phyloP scores from a whole-genome alignment of 2,329 filamentous ascomycete genomes.

The Pseudopyrenochaeta lycopersici region DNA sequence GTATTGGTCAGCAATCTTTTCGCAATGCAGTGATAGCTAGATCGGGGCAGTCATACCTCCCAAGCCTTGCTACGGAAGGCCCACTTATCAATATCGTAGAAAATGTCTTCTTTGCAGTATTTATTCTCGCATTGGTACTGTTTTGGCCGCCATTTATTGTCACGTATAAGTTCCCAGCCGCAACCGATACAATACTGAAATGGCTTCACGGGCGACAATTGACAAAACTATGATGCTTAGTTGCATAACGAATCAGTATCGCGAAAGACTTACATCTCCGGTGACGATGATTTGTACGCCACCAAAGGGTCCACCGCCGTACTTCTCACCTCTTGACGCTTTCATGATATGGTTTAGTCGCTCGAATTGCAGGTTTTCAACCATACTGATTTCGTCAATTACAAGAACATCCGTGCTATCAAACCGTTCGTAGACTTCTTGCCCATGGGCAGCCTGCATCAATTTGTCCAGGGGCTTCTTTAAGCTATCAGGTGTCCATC shows the following conservation, averaged over 20 bases:
- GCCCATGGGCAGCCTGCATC: slow-evolving; percentile 40
- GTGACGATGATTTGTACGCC: slow-evolving; percentile 66
- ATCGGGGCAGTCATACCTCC: slow-evolving; percentile 40
- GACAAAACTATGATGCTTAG: slow-evolving; percentile 33
- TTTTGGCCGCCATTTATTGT: slow-evolving; percentile 10
- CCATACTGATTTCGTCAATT: slow-evolving; percentile 74
- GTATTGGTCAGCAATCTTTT: slow-evolving; percentile 3
- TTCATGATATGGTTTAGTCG: slow-evolving; percentile 60
- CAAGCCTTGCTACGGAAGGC: slow-evolving; percentile 67
- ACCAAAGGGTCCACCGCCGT: slow-evolving; percentile 46
- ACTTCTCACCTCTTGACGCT: slow-evolving; percentile 31
- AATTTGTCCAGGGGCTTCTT: slow-evolving; percentile 53
- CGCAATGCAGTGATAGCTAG: too few species aligned
- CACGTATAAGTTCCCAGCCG: slow-evolving; percentile 46
- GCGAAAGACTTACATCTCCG: slow-evolving; percentile 59
- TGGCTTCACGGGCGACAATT: slow-evolving; percentile 66
- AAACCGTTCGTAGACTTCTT: slow-evolving; percentile 51
- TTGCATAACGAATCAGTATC: neutral
- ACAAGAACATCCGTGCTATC: slow-evolving; percentile 63
- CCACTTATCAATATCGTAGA: slow-evolving; percentile 64
- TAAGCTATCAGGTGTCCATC: slow-evolving; percentile 61
- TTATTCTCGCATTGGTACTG: slow-evolving; percentile 29
- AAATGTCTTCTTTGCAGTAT: slow-evolving; percentile 46
- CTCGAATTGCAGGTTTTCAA: slow-evolving; percentile 64
- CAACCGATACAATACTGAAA: slow-evolving; percentile 63